phyloP scores from a whole-genome alignment of 2,329 filamentous ascomycete species.

The Alternaria burnsii region DNA sequence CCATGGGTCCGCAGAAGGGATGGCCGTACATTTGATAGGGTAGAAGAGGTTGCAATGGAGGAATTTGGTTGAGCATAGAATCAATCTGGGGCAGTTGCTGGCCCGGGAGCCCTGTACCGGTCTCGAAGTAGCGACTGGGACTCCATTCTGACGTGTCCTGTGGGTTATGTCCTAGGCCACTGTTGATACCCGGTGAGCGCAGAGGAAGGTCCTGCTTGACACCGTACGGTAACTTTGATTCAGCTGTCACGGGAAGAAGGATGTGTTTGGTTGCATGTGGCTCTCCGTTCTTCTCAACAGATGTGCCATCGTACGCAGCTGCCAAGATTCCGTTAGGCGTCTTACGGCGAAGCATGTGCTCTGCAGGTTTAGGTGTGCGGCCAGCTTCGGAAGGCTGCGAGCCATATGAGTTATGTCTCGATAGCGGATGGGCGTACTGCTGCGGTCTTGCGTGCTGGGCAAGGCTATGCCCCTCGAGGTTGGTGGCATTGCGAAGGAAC shows the following conservation, averaged over 20 bases:
- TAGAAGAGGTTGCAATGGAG: slow-evolving; percentile 63
- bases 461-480: slow-evolving; percentile 32
- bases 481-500: slow-evolving; percentile 38
- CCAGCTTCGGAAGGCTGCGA: slow-evolving; percentile 37
- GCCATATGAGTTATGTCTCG: slow-evolving; percentile 49
- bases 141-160: slow-evolving; percentile 46
- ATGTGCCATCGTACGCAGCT: slow-evolving; percentile 88
- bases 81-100: slow-evolving; percentile 64
- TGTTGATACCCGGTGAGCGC: slow-evolving; percentile 38
- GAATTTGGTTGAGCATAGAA: slow-evolving; percentile 67
- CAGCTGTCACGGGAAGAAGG: slow-evolving; percentile 69
- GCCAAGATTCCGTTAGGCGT: slow-evolving; percentile 94
- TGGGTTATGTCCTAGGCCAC: slow-evolving; percentile 24
- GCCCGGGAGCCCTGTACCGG: slow-evolving; percentile 45
- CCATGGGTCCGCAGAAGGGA: slow-evolving; percentile 43
- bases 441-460: slow-evolving; percentile 40
- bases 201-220: slow-evolving; percentile 50
- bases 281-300: slow-evolving; percentile 74
- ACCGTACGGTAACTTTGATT: slow-evolving; percentile 46
- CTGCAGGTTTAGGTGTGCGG: slow-evolving; percentile 53
- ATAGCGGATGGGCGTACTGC: slow-evolving; percentile 53
- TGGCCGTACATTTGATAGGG: slow-evolving; percentile 59
- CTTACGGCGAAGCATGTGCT: slow-evolving; percentile 87
- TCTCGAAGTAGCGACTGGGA: slow-evolving; percentile 48
- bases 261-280: slow-evolving; percentile 85